A percentile compares a stretch with the other conserved stretches of the same genome.
phyloP scores from a whole-genome alignment of 2,329 filamentous ascomycete genomes.

The Fusarium armeniacum region DNA sequence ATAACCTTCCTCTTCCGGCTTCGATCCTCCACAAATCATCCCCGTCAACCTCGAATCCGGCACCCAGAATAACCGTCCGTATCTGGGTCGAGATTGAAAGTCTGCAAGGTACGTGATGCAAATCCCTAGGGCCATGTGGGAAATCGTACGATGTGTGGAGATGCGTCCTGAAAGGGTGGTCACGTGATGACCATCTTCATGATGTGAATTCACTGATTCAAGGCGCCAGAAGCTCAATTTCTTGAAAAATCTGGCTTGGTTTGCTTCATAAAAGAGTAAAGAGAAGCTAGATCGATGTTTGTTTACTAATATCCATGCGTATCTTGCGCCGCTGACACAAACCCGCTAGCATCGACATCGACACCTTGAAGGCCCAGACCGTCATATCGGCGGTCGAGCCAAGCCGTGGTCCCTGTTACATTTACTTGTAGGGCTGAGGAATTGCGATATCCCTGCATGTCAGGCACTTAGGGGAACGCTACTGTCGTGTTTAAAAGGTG shows the following conservation, averaged over 20 bases:
- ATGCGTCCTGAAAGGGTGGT: constrained; percentile 33
- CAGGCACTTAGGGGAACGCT: constrained; percentile 39
- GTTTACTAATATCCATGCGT: rapidly evolving
- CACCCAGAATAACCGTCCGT: constrained; percentile 10
- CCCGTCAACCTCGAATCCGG: constrained; percentile 11
- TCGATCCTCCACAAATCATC: constrained; percentile 1
- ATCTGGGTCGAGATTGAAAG: background rate
- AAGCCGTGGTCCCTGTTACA: constrained; percentile 43
- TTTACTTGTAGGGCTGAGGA: constrained; percentile 41
- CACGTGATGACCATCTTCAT: constrained; percentile 20
- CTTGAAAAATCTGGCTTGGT: rapidly evolving
- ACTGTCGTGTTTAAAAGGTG: constrained; percentile 38
- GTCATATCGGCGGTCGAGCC: constrained; percentile 32
- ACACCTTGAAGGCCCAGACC: constrained; percentile 45
- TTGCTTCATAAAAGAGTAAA: rapidly evolving
- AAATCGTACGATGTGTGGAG: constrained; percentile 48
- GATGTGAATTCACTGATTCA: background rate
- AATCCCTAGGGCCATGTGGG: constrained; percentile 26
- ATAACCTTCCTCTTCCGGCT: constrained; percentile 14
- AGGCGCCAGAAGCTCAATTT: background rate
- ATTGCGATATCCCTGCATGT: constrained; percentile 40
- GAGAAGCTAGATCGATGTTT: background rate
- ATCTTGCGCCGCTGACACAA: background rate
- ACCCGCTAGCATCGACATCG: constrained; percentile 11
- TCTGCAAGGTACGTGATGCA: constrained; percentile 2